These are phyloP conservation scores for Hygrophoropsis aurantiaca DNA, from an alignment of 768 basidiomycete genomes.

Conservation along the genomic window DNA sequence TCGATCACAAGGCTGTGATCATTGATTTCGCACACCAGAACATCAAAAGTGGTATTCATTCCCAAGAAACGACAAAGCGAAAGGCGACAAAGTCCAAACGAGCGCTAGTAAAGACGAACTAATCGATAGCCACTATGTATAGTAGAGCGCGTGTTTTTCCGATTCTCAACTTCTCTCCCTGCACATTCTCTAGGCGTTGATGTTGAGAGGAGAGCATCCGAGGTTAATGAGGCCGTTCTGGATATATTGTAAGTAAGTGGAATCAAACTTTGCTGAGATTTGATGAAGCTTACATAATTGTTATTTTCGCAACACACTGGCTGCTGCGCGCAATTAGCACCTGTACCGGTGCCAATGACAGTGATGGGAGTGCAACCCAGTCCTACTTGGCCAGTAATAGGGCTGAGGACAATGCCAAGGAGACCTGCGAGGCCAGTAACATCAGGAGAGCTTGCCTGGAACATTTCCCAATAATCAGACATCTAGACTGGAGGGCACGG, in stretches of 20 bases:
- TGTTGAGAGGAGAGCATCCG: slow-evolving; percentile 2
- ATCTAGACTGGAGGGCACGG: no score
- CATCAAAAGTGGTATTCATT: no score
- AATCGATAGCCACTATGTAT: no score
- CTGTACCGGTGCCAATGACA: background rate
- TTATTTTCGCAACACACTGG: slow-evolving; percentile 12
- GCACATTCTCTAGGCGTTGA: background rate
- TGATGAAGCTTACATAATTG: background rate
- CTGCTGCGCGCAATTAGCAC: slow-evolving; percentile 5
- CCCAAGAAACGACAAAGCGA: no score
- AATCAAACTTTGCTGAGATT: background rate
- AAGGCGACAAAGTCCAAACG: no score
- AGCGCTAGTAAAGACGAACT: no score
- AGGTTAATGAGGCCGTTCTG: slow-evolving; percentile 3
- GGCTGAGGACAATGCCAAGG: slow-evolving; percentile 3
- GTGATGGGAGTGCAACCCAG: slow-evolving; percentile 2
- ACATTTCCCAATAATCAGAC: background rate
- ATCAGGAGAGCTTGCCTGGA: background rate
- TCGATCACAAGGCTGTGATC: no score
- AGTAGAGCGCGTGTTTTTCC: no score
- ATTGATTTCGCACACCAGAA: no score
- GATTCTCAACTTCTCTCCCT: no score
- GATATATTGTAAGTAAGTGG: background rate
- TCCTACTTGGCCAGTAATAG: slow-evolving; percentile 5
- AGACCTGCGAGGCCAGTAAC: background rate